phyloP scores from a whole-genome alignment of 257 asterid species.

The Solanum etuberosum region DNA sequence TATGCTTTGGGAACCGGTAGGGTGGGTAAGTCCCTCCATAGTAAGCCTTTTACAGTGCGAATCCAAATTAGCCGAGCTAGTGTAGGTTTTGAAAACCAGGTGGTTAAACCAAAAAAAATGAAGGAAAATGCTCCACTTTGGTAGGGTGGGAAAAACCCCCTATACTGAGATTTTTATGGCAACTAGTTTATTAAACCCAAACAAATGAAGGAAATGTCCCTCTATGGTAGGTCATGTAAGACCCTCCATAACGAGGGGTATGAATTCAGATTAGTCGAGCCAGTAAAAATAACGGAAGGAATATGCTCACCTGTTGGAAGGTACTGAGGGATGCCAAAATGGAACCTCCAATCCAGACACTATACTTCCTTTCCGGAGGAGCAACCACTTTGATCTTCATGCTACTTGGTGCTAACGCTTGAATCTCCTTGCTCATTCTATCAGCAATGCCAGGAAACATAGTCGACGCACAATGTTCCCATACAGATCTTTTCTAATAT shows the following conservation, averaged over 20 bases:
- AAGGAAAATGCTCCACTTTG: background rate
- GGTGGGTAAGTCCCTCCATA: no score
- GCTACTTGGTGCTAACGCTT: background rate
- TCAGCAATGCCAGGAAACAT: background rate
- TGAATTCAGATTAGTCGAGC: background rate
- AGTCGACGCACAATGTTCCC: background rate
- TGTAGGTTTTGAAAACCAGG: background rate
- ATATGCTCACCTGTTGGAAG: background rate
- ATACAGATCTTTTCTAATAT: background rate
- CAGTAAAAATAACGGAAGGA: background rate
- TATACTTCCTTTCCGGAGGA: background rate
- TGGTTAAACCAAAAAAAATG: background rate
- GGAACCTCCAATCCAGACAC: conserved; percentile 1
- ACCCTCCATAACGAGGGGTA: background rate
- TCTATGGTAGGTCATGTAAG: background rate
- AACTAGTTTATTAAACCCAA: background rate
- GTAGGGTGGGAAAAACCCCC: background rate
- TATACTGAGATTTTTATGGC: background rate
- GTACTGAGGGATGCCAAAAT: background rate
- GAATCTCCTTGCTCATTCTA: background rate
- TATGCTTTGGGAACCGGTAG: no score
- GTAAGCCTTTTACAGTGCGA: no score
- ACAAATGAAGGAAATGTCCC: background rate
- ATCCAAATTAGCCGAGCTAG: no score
- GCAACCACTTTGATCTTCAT: background rate